Conservation (phyloP, 73 alveolate genomes). For the Paramecium bursaria region DNA sequence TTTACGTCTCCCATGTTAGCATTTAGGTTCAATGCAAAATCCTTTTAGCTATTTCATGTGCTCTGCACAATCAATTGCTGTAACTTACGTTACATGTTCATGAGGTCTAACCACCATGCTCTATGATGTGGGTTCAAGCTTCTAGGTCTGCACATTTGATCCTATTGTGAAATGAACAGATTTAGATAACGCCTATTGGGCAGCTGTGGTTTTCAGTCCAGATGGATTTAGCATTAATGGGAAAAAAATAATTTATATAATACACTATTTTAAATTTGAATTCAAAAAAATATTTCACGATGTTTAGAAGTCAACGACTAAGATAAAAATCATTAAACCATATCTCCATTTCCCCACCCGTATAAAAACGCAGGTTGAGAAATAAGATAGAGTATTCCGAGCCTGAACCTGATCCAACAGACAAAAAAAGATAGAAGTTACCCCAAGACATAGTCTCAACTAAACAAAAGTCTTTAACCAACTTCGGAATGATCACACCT, state of each 20-base stretch:
- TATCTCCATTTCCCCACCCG: constrained; percentile 52
- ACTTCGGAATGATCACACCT: constrained; percentile 48
- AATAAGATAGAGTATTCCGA: constrained; percentile 42
- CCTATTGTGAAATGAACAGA: constrained; percentile 56
- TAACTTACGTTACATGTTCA: constrained; percentile 46
- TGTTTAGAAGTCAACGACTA: constrained; percentile 53
- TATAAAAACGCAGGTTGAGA: constrained; percentile 34
- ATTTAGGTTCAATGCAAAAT: constrained; percentile 54
- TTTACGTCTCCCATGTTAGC: constrained; percentile 31
- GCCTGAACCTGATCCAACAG: constrained; percentile 28
- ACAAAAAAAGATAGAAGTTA: constrained; percentile 19
- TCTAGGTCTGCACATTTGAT: background rate
- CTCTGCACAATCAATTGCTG: constrained; percentile 55
- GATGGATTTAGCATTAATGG: no score
- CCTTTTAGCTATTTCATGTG: constrained; percentile 60
- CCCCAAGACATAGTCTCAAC: constrained; percentile 45
- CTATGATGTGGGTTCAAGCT: background rate
- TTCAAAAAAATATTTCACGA: no score
- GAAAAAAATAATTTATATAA: no score
- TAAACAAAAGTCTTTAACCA: constrained; percentile 52
- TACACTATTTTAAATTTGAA: no score
- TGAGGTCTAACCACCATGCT: constrained; percentile 1
- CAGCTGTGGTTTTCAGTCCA: no score
- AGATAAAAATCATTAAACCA: constrained; percentile 43
- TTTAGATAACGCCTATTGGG: constrained; percentile 42